phyloP scores from a whole-genome alignment of 345 rosid species.

The Tarenaya hassleriana region DNA sequence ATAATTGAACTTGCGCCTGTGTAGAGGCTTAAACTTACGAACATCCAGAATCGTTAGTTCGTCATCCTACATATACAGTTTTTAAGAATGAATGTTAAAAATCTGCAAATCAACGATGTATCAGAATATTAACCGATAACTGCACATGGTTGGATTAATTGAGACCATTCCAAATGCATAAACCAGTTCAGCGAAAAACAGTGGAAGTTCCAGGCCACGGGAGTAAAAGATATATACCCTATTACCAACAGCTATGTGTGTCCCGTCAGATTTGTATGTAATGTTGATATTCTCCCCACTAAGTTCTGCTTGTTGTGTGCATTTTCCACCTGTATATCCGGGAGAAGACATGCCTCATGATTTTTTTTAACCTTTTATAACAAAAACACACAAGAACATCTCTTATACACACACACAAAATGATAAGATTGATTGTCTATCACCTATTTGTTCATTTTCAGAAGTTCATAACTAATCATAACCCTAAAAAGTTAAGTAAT shows the following conservation, averaged over 20 bases:
- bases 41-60: conserved; percentile 94
- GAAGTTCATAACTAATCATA: too few species aligned
- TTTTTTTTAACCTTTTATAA: neutral
- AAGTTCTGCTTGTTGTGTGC: conserved; percentile 90
- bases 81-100: conserved; percentile 12
- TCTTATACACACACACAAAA: too few species aligned
- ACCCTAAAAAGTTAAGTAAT: too few species aligned
- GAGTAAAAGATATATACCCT: conserved; percentile 51
- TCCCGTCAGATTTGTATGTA: conserved; percentile 90
- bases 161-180: conserved; percentile 9
- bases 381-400: conserved; percentile 11
- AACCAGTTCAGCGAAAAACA: conserved; percentile 7
- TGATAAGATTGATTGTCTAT: too few species aligned
- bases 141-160: neutral
- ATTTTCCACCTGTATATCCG: conserved; percentile 71
- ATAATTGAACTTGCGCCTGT: conserved; percentile 77
- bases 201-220: conserved; percentile 13
- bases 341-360: conserved; percentile 14
- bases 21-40: conserved; percentile 87
- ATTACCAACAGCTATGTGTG: conserved; percentile 91
- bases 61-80: conserved; percentile 54
- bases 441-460: too few species aligned
- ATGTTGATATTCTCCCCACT: conserved; percentile 98
- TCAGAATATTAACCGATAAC: neutral
- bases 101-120: conserved; percentile 17